Evolutionary conservation across 2,329 filamentous ascomycete species (phyloP), one percentile per base, ranked within the genome.

Genomic region (Biscogniauxia mediterranea): DNA sequence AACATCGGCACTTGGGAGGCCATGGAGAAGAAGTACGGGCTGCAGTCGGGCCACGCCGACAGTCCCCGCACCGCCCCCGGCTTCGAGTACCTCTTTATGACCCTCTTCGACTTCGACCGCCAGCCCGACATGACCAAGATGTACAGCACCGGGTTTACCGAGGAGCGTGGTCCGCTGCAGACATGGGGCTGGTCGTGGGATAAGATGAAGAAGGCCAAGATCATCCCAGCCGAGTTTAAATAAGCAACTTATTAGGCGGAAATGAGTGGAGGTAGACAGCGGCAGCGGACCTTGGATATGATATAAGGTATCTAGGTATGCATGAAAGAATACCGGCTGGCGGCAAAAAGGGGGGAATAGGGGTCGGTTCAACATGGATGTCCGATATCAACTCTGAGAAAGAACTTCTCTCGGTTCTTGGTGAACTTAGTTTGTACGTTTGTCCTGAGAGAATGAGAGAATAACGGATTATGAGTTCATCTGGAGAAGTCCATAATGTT

Each of bases 41-140:
- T 76, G 3, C 67, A 71, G 23, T 68, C 62, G 11, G 73, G 73
- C 0, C 66, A 72, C 4, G 74, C 73, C 3, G 72, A 71, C 19
- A 75, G 74, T 59, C 63, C 70, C 50, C 64, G 73, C 28, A 73
- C 65, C 42, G 71, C 64, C 46, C 67, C 68, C 15, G 70, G 69
- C 8, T 74, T 75, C 49, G 69, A 71, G 9, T 65, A 71, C 59
- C 72, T 74, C 56, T 71, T 74, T 64, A 75, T 75, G 72, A 68
- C 68, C 38, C 66, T 73, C 67, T 69, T 75, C 66, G 64, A 75
- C 66, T 75, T 75, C 61, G 73, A 76, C 63, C 66, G 74, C 11
- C 70, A 73, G 26, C 66, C 74, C 49, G 73, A 76, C 63, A 70
- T 75, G 72, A 64, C 65, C 25, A 71, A 74, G 62, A 62, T 58